Evolutionary conservation across 768 basidiomycete species (phyloP), one percentile per base, ranked within the genome.

Genomic region (Pleurotus ostreatus): DNA sequence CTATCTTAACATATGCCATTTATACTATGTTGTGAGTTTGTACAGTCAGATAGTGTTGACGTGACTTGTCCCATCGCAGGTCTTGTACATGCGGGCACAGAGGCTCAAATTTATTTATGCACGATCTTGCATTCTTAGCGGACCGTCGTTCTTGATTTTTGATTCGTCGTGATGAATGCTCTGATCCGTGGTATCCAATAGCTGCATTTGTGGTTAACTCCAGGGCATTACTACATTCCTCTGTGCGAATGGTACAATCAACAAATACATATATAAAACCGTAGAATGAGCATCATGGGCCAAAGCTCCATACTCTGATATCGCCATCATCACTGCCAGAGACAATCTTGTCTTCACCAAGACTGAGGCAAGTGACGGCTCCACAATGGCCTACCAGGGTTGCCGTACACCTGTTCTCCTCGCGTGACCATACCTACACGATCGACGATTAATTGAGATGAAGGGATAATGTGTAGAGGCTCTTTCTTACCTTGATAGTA

Each of bases 281-380:
- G 4, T 25, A 30, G 30, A 20, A 12, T 20, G 5, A 20, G 15
- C 25, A n/a, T 72, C 61, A 77, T 60, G 74, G 76, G 59, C 76
- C 72, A 53, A 87, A 88, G 65, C 75, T 83, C 94, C 95, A 98
- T 45, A 97, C 78, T 66, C 85, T 86, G 55, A 98, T 74, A 58
- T 91, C 88, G 18, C 89, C 84, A 65, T 97, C 95, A 66, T 98
- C 95, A 62, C 93, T 93, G 8, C 95, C 94, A n/a, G 94, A 95
- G 7, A 98, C 83, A 45, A 97, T 91, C 72, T 95, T 94, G 70
- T 98, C 96, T 69, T 98, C 95, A 2, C 90, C 89, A 11, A 98
- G 80, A 12, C 83, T 88, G 38, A 98, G 71, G 67, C 91, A 94
- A 30, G 92, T 96, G 52, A 98, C 95, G 1, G 97, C 94, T 38